Conservation (phyloP, 1,284 basidiomycete genomes). For the Naganishia sp. region DNA sequence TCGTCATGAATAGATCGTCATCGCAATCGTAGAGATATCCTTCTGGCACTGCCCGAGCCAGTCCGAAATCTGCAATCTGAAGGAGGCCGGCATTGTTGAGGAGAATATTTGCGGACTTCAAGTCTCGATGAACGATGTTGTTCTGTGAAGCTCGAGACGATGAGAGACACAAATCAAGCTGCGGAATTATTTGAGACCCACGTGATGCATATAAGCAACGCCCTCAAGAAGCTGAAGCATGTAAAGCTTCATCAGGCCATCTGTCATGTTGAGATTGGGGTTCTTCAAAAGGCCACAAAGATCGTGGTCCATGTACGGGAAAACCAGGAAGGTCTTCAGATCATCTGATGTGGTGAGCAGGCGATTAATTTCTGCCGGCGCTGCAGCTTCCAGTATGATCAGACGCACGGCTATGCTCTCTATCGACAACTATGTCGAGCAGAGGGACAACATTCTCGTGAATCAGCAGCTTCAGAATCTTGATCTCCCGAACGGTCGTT, state of each 20-base stretch:
- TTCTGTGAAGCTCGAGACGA: slow-evolving; percentile 63
- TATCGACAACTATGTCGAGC: slow-evolving; percentile 78
- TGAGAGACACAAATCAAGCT: not conserved
- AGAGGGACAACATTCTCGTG: slow-evolving; percentile 86
- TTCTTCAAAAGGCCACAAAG: slow-evolving; percentile 92
- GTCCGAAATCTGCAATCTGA: slow-evolving; percentile 94
- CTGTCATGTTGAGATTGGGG: slow-evolving; percentile 73
- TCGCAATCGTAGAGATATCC: slow-evolving; percentile 54
- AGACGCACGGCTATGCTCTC: slow-evolving; percentile 34
- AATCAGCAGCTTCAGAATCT: slow-evolving; percentile 85
- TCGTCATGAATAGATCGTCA: slow-evolving; percentile 79
- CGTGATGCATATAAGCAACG: slow-evolving; percentile 90
- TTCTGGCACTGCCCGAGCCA: slow-evolving; percentile 68
- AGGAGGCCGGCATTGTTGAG: slow-evolving; percentile 82
- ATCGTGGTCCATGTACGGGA: slow-evolving; percentile 99
- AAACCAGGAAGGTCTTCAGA: slow-evolving; percentile 79
- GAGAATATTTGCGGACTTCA: slow-evolving; percentile 97
- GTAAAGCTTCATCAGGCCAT: slow-evolving; percentile 90
- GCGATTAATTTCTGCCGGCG: slow-evolving; percentile 45
- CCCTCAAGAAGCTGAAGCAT: slow-evolving; percentile 94
- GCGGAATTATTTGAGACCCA: slow-evolving; percentile 52
- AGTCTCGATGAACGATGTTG: slow-evolving; percentile 93
- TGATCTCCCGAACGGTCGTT: slow-evolving; percentile 97
- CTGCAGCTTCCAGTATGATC: not conserved
- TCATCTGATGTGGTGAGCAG: slow-evolving; percentile 55